Evolutionary conservation across 768 basidiomycete genomes (phyloP).

Genomic region (Tulasnella sp.): DNA sequence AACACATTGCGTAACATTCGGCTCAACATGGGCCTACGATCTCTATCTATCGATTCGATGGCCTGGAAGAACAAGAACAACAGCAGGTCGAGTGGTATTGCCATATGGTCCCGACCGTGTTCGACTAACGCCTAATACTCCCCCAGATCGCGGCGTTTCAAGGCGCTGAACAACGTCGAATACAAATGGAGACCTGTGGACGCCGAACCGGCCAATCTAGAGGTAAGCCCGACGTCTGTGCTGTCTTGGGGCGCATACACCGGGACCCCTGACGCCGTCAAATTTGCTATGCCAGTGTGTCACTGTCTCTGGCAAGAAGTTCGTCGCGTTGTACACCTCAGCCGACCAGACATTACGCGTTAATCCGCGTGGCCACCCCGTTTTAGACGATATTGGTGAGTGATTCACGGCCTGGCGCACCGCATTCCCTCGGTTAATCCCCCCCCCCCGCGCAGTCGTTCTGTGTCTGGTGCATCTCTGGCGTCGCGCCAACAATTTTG

Average conservation of each 20-base stretch:
- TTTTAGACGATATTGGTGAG: slow-evolving; percentile 26
- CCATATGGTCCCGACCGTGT: not conserved
- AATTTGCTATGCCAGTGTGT: slow-evolving; percentile 1
- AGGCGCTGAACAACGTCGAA: slow-evolving; percentile 22
- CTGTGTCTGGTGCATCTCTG: slow-evolving; percentile 26
- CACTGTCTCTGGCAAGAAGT: slow-evolving; percentile 20
- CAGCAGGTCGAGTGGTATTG: slow-evolving; percentile 44
- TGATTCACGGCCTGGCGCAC: not conserved
- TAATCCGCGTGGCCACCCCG: slow-evolving; percentile 8
- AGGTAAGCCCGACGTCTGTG: slow-evolving; percentile 9
- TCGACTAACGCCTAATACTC: slow-evolving; percentile 10
- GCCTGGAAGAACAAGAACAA: slow-evolving; percentile 49
- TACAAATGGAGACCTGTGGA: slow-evolving; percentile 29
- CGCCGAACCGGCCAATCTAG: slow-evolving; percentile 18
- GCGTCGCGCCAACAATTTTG: slow-evolving; percentile 17
- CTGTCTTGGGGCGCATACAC: not conserved
- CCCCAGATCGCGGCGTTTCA: slow-evolving; percentile 22
- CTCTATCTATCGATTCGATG: slow-evolving; percentile 49
- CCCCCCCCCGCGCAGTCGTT: not conserved
- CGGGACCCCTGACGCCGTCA: not conserved
- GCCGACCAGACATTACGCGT: slow-evolving; percentile 14
- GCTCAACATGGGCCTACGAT: slow-evolving; percentile 47
- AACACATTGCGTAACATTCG: slow-evolving; percentile 45
- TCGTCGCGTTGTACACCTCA: slow-evolving; percentile 15
- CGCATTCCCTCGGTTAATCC: not conserved